A percentile compares a stretch with the other conserved stretches of the same genome.
Conservation (phyloP, 306 rosid genomes). For the Trichosanthes cucumerina region DNA sequence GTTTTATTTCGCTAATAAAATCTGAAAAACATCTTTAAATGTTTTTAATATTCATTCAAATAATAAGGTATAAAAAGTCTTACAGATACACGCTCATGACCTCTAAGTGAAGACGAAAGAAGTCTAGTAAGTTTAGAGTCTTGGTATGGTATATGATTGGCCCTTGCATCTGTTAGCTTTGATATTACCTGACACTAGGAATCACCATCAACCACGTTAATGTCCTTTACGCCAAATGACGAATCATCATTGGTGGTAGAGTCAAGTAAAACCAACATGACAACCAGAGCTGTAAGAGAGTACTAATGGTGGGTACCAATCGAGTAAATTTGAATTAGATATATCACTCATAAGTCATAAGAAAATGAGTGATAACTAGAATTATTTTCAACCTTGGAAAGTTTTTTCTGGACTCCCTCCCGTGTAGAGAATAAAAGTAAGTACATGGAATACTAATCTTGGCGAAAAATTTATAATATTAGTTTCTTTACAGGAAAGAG, state of each 20-base stretch:
- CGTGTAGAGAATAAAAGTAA: neutral
- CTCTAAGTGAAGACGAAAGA: slow-evolving; percentile 91
- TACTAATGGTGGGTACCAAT: neutral
- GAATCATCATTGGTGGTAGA: neutral
- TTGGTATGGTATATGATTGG: slow-evolving; percentile 87
- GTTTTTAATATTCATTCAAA: slow-evolving; percentile 11
- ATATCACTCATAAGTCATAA: neutral
- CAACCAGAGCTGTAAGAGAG: neutral
- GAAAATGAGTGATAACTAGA: neutral
- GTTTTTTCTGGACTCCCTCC: neutral
- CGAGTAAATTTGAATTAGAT: neutral
- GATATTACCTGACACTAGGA: slow-evolving; percentile 71
- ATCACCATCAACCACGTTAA: slow-evolving; percentile 13
- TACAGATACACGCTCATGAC: slow-evolving; percentile 98
- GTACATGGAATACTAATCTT: neutral
- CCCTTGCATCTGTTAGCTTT: slow-evolving; percentile 79
- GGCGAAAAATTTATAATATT: neutral
- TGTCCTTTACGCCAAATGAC: neutral
- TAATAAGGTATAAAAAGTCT: slow-evolving; percentile 28
- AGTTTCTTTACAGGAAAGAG: neutral
- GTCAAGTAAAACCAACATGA: neutral
- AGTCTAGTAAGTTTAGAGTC: slow-evolving; percentile 96
- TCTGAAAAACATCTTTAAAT: neutral
- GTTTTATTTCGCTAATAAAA: slow-evolving; percentile 9
- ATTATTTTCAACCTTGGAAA: neutral